phyloP scores from a whole-genome alignment of 2,329 filamentous ascomycete genomes.

The Microsporum ferrugineum region DNA sequence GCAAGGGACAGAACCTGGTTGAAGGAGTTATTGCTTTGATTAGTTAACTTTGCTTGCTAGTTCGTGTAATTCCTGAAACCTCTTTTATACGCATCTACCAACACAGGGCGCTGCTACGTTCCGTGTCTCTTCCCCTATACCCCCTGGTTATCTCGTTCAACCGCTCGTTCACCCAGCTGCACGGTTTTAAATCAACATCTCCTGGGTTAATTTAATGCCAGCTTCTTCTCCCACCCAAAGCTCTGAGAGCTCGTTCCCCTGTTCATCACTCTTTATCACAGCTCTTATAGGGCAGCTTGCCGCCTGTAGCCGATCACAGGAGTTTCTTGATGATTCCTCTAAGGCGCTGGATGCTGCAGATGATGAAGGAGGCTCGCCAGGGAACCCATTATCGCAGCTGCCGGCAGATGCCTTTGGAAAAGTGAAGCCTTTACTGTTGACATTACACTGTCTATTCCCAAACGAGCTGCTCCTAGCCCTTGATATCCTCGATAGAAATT shows the following conservation, averaged over 20 bases:
- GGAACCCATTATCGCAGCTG: slow-evolving; percentile 11
- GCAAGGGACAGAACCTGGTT: not conserved
- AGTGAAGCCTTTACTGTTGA: slow-evolving; percentile 52
- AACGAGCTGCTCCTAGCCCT: slow-evolving; percentile 70
- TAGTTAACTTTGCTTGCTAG: not conserved
- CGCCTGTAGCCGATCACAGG: not conserved
- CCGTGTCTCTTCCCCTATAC: not conserved
- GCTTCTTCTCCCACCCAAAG: not conserved
- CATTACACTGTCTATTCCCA: slow-evolving; percentile 76
- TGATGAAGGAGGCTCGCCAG: not conserved
- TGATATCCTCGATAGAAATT: slow-evolving; percentile 69
- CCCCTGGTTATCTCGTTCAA: not conserved
- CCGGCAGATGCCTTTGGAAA: slow-evolving; percentile 14
- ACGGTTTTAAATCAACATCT: not conserved
- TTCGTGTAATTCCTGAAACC: not conserved
- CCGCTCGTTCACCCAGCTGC: not conserved
- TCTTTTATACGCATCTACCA: not conserved
- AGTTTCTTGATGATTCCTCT: not conserved
- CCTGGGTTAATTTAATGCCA: not conserved
- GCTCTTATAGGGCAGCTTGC: not conserved
- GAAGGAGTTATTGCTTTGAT: not conserved
- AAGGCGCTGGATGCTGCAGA: not conserved
- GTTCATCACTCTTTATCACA: slow-evolving; percentile 3
- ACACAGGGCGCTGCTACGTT: not conserved
- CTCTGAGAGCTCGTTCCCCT: not conserved